Base-by-base conservation (phyloP, 768 basidiomycete species). In the Pleurotus eryngii region DNA sequence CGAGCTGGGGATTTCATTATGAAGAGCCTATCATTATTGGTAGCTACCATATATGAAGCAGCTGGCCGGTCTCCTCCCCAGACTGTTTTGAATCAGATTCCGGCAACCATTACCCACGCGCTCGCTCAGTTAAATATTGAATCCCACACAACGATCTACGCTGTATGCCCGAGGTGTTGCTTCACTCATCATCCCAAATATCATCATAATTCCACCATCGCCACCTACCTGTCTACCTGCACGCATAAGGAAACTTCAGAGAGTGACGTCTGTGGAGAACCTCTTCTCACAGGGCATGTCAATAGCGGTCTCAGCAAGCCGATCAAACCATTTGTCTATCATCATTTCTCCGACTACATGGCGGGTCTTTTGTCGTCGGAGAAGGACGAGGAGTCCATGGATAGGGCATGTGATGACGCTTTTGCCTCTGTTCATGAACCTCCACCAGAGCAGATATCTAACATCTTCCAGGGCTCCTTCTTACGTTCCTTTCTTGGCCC, bases 301-400 rank as follows among this genome's bases (percentile, higher is more conserved):
- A 30, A 30, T 30, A 30, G 30, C 6, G 30, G 30, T 30, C 30
- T 30, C 30, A 30, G 30, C 30, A 50, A 42, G n/a, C 61, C 60
- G 35, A 49, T 56, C 40, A 62, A 62, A 46, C 40, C 40, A 8
- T 62, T 62, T 53, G 55, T 59, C 26, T 60, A 60, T 49, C 56
- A 57, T 50, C 40, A 53, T 35, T 57, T 60, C 24, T 26, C 40
- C 42, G 61, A 62, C 43, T 62, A 60, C 45, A 22, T 62, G 9
- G 61, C 55, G 14, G 39, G 56, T 4, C 40, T 60, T 15, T 47
- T 62, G 17, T 49, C 60, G 15, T 8, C 26, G 15, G 18, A 24
- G n/a, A n/a, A n/a, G n/a, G n/a, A n/a, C n/a, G n/a, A n/a, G n/a
- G n/a, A n/a, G n/a, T n/a, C n/a, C n/a, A n/a, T n/a, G n/a, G n/a